These are phyloP conservation scores for Catharanthus roseus DNA, from an alignment of 257 asterid genomes.

Conservation along the genomic window DNA sequence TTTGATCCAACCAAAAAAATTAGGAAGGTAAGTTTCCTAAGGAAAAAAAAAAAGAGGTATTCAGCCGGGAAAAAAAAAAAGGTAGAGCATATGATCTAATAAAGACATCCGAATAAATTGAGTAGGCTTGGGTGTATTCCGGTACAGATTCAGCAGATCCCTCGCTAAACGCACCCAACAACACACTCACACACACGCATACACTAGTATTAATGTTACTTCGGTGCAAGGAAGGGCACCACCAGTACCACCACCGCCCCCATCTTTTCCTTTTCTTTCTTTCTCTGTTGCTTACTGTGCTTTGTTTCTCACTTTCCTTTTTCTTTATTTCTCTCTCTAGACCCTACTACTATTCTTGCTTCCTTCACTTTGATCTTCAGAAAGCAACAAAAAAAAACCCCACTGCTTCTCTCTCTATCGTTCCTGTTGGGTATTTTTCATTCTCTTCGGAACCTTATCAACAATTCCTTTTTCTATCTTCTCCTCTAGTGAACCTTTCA, in stretches of 20 bases:
- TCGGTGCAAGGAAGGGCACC: too few species aligned
- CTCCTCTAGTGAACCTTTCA: conserved; percentile 6
- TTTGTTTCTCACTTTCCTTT: conserved; percentile 7
- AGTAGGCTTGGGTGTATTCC: too few species aligned
- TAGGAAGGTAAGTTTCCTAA: too few species aligned
- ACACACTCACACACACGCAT: too few species aligned
- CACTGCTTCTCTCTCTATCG: not conserved
- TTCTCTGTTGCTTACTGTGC: not conserved
- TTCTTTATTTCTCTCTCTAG: conserved; percentile 14
- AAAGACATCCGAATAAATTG: too few species aligned
- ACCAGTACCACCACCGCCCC: not conserved
- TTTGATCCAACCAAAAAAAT: too few species aligned
- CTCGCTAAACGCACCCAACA: too few species aligned
- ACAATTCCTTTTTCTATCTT: conserved; percentile 17
- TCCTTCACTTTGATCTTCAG: conserved; percentile 15
- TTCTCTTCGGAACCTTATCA: conserved; percentile 20
- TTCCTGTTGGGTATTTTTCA: not conserved
- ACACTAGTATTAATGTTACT: too few species aligned
- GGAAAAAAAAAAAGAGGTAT: too few species aligned
- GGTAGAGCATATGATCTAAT: too few species aligned
- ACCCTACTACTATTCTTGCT: conserved; percentile 9
- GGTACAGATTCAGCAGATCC: too few species aligned
- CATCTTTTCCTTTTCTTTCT: not conserved
- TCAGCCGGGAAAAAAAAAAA: too few species aligned
- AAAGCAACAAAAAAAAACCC: conserved; percentile 26